phyloP scores from a whole-genome alignment of 73 alveolate genomes.

The Halteria grandinella region DNA sequence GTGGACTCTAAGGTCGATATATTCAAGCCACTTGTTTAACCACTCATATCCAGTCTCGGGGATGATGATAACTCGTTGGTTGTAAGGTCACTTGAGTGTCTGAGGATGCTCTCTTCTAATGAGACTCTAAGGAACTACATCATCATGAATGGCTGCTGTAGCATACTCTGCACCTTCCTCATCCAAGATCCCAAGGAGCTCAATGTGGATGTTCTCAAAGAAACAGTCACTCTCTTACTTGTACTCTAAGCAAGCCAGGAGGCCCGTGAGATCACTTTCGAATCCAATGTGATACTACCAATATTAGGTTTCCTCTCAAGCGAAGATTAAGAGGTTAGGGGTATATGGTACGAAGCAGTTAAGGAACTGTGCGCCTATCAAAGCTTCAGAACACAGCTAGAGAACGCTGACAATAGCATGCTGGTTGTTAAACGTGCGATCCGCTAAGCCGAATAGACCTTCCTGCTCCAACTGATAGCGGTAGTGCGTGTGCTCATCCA shows the following conservation, averaged over 20 bases:
- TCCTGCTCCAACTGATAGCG: conserved; percentile 46
- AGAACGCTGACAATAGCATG: conserved; percentile 60
- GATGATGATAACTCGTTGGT: conserved; percentile 52
- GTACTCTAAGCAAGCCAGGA: conserved; percentile 45
- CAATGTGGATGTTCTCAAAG: conserved; percentile 11
- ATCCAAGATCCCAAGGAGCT: conserved; percentile 51
- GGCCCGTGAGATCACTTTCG: conserved; percentile 49
- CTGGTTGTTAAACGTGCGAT: conserved; percentile 55
- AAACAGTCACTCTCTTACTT: conserved; percentile 35
- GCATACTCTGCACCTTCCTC: conserved; percentile 49
- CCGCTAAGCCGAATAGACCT: conserved; percentile 41
- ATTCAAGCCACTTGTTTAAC: conserved; percentile 42
- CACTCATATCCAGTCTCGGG: conserved; percentile 45
- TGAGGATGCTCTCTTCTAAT: conserved; percentile 31
- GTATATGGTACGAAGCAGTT: conserved; percentile 58
- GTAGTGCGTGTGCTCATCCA: conserved; percentile 45
- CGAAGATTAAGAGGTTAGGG: conserved; percentile 52
- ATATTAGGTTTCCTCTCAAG: conserved; percentile 26
- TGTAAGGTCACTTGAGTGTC: conserved; percentile 29
- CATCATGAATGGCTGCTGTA: conserved; percentile 56
- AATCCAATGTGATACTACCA: conserved; percentile 49
- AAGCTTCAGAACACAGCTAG: conserved; percentile 48
- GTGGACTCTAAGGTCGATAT: conserved; percentile 35
- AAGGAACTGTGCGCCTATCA: conserved; percentile 57
- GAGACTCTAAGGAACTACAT: conserved; percentile 39